Evolutionary conservation across 2,329 filamentous ascomycete genomes (phyloP), one percentile per base, ranked within the genome.

Genomic region (Arthroderma sp.): DNA sequence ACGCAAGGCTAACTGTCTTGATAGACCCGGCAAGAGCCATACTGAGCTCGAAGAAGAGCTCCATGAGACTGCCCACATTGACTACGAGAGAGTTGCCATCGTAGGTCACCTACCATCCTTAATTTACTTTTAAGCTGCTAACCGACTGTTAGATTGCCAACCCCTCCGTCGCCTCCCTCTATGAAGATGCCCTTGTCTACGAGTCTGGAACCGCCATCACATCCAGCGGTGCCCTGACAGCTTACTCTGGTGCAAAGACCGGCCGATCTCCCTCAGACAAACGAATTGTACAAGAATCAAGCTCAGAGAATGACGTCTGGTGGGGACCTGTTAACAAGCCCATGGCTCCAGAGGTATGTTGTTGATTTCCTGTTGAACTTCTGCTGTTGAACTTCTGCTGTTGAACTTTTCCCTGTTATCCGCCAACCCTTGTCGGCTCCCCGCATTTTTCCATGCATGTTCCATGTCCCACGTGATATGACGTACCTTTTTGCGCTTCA

Each of bases 271-370:
- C 91, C 27, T 81, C 86, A 45, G 91, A 98, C 72, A 98, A 98
- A 82, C 83, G 91, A 66, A 85, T 98, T 63, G 91, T 98, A 63
- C 80, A 93, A 72, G 91, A 98, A 68, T 72, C 81, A 48, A 74
- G 79, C 51, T 96, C 91, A 53, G 82, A 94, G 66, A 82, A 91
- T 46, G 80, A 98, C 50, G 77, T 98, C 61, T 98, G 91, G 91
- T 96, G 91, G 91, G 91, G 91, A 60, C 89, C 91, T 46, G 91
- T 98, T 56, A 98, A 98, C 77, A 96, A 96, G 79, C 85, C 89
- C 63, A 98, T 98, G 91, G 82, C 79, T 56, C 78, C 87, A 58
- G 88, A 96, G 68, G 91, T 96, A 82, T 80, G 85, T 43, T 38
- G 32, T 3, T 44, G 40, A 45, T 45, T 40, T 27, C 41, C 36